A percentile compares a stretch with the other conserved stretches of the same genome.
phyloP scores from a whole-genome alignment of 2,329 filamentous ascomycete species.

The Aspergillus pseudonomiae region DNA sequence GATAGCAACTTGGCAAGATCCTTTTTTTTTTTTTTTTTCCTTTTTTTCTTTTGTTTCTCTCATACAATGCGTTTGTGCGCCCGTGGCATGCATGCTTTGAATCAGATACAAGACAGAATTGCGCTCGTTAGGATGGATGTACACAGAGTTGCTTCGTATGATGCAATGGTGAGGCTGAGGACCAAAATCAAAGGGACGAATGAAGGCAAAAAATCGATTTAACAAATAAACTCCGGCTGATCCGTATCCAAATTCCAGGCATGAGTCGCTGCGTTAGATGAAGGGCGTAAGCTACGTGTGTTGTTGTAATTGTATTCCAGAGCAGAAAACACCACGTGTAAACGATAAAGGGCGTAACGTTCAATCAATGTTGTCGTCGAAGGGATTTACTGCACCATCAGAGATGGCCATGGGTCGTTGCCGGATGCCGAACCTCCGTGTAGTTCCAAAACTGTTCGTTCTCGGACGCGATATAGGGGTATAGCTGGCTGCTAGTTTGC shows the following conservation, averaged over 20 bases:
- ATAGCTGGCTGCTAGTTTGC: conserved; percentile 40
- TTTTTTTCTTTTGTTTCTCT: neutral
- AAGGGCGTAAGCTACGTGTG: conserved; percentile 17
- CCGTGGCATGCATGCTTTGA: conserved; percentile 2
- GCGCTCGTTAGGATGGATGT: conserved; percentile 14
- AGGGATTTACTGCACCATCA: conserved; percentile 28
- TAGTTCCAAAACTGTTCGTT: conserved; percentile 39
- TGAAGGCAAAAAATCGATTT: conserved; percentile 2
- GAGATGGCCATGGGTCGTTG: conserved; percentile 30
- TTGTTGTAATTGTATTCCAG: conserved; percentile 11
- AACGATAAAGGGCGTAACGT: conserved; percentile 8
- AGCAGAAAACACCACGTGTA: conserved; percentile 4
- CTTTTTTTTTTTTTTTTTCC: neutral
- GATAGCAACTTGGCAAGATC: neutral
- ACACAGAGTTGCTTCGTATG: conserved; percentile 1
- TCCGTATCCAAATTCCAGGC: conserved; percentile 22
- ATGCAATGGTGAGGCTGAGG: conserved; percentile 2
- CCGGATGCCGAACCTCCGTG: conserved; percentile 39
- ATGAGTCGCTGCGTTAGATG: conserved; percentile 30
- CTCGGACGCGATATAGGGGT: conserved; percentile 42
- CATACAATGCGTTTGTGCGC: conserved; percentile 4
- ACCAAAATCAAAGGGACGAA: neutral
- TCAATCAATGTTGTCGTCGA: conserved; percentile 38
- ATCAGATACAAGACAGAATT: conserved; percentile 5
- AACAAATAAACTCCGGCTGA: conserved; percentile 25